Evolutionary conservation across 1,284 basidiomycete species (phyloP), one percentile per base, ranked within the genome.

Genomic region (Ceratobasidium sp.): DNA sequence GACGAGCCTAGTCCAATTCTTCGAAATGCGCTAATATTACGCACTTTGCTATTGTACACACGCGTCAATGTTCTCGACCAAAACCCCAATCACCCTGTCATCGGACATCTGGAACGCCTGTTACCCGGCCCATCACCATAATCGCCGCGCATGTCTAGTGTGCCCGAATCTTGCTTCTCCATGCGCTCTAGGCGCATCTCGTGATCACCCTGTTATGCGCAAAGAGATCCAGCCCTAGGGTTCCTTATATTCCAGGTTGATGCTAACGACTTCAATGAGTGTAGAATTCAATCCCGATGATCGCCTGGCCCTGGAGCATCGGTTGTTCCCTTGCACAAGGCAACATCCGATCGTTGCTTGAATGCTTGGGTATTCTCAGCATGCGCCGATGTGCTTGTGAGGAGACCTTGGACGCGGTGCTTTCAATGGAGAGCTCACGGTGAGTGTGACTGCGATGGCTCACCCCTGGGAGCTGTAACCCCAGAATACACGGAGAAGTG

Each of bases 141-240:
- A 17, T 40, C 8, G 38, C 38, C 38, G n/a, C n/a, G n/a, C n/a
- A n/a, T n/a, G n/a, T n/a, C n/a, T 7, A 8, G 8, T 32, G 10
- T 56, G 20, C 12, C 34, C n/a, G 56, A 31, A 27, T 52, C 49
- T 31, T 58, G 22, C 40, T 49, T 50, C 58, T 32, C 31, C 22
- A 43, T 43, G 17, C 15, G 45, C 43, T 62, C 58, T 54, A 34
- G 52, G 29, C 43, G 31, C 27, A 43, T 43, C 58, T n/a, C 34
- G 43, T 35, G 31, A 62, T 62, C 58, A 34, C 45, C 58, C 58
- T 31, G 43, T 31, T 62, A 62, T 62, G 58, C 43, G 20, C 29
- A 62, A 49, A 29, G n/a, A 10, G 29, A 32, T 43, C 58, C 58
- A 50, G 27, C 58, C 58, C 58, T 62, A 29, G 25, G 58, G 58